phyloP scores from a whole-genome alignment of 139 green algal genomes.

The Microglena sp. region DNA sequence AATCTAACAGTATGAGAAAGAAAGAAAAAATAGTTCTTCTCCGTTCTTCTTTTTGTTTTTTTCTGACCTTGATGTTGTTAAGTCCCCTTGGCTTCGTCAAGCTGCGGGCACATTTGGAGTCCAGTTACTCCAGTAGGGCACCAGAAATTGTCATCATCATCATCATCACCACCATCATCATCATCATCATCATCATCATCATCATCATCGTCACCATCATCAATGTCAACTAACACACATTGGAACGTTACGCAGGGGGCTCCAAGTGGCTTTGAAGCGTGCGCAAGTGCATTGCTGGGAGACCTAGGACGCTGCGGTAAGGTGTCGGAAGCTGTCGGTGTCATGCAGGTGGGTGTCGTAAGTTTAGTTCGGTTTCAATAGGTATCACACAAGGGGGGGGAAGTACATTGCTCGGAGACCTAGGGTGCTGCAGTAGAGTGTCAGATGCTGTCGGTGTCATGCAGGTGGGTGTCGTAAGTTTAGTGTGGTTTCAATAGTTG shows the following conservation, averaged over 20 bases:
- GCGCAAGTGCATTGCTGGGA: slow-evolving; percentile 14
- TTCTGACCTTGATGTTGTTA: no score
- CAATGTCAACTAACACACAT: neutral
- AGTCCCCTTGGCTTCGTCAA: no score
- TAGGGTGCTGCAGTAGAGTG: slow-evolving; percentile 13
- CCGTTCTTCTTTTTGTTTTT: no score
- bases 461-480: slow-evolving; percentile 6
- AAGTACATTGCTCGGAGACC: slow-evolving; percentile 10
- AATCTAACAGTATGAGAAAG: no score
- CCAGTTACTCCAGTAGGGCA: no score
- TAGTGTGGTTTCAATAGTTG: neutral
- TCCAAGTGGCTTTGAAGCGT: slow-evolving; percentile 18
- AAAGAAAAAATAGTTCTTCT: no score
- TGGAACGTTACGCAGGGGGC: neutral
- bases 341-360: slow-evolving; percentile 11
- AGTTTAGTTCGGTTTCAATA: neutral
- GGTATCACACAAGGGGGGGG: slow-evolving; percentile 3
- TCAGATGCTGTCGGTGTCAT: slow-evolving; percentile 17
- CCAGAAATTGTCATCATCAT: no score
- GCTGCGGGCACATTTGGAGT: no score
- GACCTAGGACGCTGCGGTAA: slow-evolving; percentile 12
- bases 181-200: no score
- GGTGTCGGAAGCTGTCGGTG: slow-evolving; percentile 17
- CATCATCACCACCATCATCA: no score
- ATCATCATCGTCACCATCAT: no score